Evolutionary conservation across 768 basidiomycete species (phyloP), one percentile per base, ranked within the genome.

Genomic region (Naematelia encephala): DNA sequence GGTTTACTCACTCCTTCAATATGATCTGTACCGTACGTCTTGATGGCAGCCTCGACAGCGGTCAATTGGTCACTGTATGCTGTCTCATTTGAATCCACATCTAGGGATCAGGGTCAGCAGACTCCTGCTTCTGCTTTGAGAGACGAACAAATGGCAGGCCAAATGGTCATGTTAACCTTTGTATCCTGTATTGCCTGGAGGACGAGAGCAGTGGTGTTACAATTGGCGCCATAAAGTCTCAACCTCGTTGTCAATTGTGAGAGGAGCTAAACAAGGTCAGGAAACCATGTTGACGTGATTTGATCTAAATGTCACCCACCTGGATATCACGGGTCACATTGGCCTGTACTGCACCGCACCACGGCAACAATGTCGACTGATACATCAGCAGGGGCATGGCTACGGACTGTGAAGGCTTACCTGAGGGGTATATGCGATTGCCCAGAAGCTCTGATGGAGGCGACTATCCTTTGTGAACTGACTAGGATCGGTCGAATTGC

Each of bases 101-200:
- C 74, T 75, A 44, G 12, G 14, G 4, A 11, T 16, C 22, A 46
- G 8, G 16, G 8, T 53, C 52, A 55, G 42, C 29, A 54, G 21
- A 45, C 10, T 3, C 22, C 2, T 45, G 42, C 22, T 5, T 10
- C 46, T 8, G 39, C 11, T 13, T 23, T 28, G 29, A 42, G 5
- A 39, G 1, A 63, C 68, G 58, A 52, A 72, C 73, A 78, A 25
- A 79, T 73, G 34, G 70, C 76, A 2, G 76, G 59, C 66, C 80
- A 91, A 4, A 93, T 88, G 3, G 77, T 81, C 84, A 96, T 83
- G 76, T 94, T 81, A 39, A 91, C 88, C 78, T 93, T 89, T 30
- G 93, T 96, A 60, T 85, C 85, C 68, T 86, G 82, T 67, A 99
- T 91, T 16, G 93, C 94, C 64, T 92, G 88, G 27, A 98, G 83